These are phyloP conservation scores for Rutstroemia sp. DNA, from an alignment of 2,329 filamentous ascomycete genomes.

Conservation along the genomic window DNA sequence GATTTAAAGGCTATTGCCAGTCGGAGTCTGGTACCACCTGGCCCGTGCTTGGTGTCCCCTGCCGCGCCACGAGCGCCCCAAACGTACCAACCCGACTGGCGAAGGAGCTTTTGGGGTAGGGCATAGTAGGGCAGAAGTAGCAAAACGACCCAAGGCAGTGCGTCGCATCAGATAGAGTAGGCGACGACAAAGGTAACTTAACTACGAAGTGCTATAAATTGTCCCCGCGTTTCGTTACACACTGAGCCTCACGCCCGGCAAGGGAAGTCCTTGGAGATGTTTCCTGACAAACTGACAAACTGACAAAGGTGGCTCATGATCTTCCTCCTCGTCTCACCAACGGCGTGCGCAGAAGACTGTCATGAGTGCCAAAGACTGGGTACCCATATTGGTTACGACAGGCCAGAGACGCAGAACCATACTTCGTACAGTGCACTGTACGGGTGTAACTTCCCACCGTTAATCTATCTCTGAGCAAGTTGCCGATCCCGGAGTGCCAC, in stretches of 20 bases:
- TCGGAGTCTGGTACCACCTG: neutral
- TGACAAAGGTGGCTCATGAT: slow-evolving; percentile 4
- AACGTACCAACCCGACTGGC: slow-evolving; percentile 3
- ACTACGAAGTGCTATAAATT: neutral
- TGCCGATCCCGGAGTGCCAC: neutral
- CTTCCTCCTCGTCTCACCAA: neutral
- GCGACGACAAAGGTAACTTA: slow-evolving; percentile 5
- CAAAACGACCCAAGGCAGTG: neutral
- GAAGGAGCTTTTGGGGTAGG: slow-evolving; percentile 3
- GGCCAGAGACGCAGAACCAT: neutral
- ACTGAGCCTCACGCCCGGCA: neutral
- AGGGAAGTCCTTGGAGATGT: neutral
- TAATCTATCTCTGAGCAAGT: slow-evolving; percentile 9
- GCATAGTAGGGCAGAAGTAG: neutral
- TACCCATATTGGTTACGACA: slow-evolving; percentile 7
- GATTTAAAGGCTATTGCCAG: slow-evolving; percentile 1
- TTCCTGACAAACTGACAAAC: neutral
- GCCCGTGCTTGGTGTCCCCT: neutral
- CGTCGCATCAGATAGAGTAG: slow-evolving; percentile 8
- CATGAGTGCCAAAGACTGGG: slow-evolving; percentile 8
- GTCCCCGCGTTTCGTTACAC: neutral
- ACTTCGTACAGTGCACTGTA: neutral
- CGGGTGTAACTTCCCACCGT: slow-evolving; percentile 8
- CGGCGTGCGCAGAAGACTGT: slow-evolving; percentile 2
- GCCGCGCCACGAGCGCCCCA: neutral